Conservation (phyloP, 306 rosid species). For the Cicer pinnatifidum region DNA sequence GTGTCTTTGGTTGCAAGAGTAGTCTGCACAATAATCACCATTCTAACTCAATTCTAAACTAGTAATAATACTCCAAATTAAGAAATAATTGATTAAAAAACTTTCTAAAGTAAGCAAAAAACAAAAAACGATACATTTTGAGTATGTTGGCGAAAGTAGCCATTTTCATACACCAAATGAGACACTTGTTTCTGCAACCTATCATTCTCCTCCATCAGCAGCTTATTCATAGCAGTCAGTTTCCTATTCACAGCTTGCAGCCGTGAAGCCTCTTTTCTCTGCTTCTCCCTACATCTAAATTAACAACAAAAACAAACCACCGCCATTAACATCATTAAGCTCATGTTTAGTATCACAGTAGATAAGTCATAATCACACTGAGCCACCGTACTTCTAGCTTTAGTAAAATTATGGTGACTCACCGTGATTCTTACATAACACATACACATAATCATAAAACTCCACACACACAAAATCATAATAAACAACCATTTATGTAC, state of each 20-base stretch:
- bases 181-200: conserved; percentile 99
- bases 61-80: neutral
- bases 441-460: neutral
- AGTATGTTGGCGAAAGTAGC: conserved; percentile 91
- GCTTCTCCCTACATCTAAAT: conserved; percentile 93
- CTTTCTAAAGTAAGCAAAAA: neutral
- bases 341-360: too few species aligned
- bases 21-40: conserved; percentile 56
- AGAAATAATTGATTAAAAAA: neutral
- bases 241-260: conserved; percentile 91
- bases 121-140: conserved; percentile 59
- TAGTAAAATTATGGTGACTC: too few species aligned
- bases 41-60: conserved; percentile 32
- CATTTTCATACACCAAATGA: conserved; percentile 93
- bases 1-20: conserved; percentile 89
- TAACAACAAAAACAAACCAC: neutral
- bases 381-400: too few species aligned
- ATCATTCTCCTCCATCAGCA: conserved; percentile 96
- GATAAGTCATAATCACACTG: too few species aligned
- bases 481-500: neutral
- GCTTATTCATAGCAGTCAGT: conserved; percentile 95
- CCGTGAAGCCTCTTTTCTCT: conserved; percentile 92
- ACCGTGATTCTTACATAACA: too few species aligned
- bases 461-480: neutral
- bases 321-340: neutral